phyloP scores from a whole-genome alignment of 352 stramenopile species.

The Peronospora destructor region DNA sequence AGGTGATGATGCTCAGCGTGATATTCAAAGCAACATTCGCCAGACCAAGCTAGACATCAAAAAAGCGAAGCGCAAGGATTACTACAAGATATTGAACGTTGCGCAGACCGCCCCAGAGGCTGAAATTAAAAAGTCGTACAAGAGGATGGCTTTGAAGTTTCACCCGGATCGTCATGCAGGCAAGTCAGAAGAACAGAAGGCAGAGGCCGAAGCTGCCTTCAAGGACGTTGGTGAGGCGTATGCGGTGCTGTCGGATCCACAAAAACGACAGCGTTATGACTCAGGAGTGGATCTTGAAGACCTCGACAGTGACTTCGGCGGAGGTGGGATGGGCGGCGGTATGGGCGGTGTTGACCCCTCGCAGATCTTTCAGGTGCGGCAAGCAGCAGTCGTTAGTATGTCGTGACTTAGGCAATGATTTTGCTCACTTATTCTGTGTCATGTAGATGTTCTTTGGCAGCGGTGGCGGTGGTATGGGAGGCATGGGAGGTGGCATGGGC shows the following conservation, averaged over 20 bases:
- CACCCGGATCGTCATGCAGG: constrained; percentile 93
- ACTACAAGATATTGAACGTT: constrained; percentile 91
- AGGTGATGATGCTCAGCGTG: constrained; percentile 65
- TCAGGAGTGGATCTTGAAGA: constrained; percentile 91
- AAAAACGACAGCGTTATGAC: constrained; percentile 93
- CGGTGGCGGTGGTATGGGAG: constrained; percentile 41
- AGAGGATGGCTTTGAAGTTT: constrained; percentile 89
- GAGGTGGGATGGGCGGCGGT: constrained; percentile 65
- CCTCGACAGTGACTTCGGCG: constrained; percentile 83
- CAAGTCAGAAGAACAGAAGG: constrained; percentile 88
- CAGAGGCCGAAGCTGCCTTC: constrained; percentile 89
- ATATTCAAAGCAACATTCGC: constrained; percentile 79
- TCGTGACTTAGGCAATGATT: constrained; percentile 1
- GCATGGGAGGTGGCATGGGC: constrained; percentile 33
- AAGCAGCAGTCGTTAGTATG: not conserved
- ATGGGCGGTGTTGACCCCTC: constrained; percentile 78
- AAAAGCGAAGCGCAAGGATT: constrained; percentile 93
- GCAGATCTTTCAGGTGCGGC: constrained; percentile 78
- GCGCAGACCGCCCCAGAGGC: constrained; percentile 68
- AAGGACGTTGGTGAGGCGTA: constrained; percentile 96
- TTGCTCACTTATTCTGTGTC: constrained; percentile 2
- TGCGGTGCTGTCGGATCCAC: constrained; percentile 90
- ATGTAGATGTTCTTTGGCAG: constrained; percentile 79
- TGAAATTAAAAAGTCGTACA: constrained; percentile 98
- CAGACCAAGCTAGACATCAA: constrained; percentile 90